Base-by-base conservation (phyloP, 1,284 basidiomycete genomes). In the Ceratobasidium sp. region DNA sequence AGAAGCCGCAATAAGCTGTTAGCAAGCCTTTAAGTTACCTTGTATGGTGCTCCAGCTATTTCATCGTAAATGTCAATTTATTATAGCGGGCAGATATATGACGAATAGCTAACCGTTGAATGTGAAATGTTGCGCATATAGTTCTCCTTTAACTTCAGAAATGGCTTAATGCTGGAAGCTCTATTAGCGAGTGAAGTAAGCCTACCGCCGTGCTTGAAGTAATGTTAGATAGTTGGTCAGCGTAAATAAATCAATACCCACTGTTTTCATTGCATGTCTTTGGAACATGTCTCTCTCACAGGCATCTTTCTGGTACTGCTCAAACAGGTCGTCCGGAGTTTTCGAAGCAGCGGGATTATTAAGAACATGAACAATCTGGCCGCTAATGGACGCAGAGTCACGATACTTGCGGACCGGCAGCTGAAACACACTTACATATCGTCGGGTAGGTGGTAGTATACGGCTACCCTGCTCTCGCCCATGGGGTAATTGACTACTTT, bases 111-210 rank as follows among this genome's bases (percentile, higher is more conserved):
- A 42, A 67, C 73, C 73, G 33, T 76, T 76, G 42, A 66, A 64
- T 38, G 73, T 44, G n/a, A 66, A 76, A 59, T 76, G 73, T 46
- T 76, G 73, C 38, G 73, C 73, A 59, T 76, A 76, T 57, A 76
- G 62, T n/a, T 76, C 73, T 62, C 73, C 73, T 38, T 76, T 76
- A 17, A 76, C 73, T 76, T 38, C 3, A 17, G 3, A 3, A 42
- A 20, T 40, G n/a, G 6, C 6, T 28, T 57, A 54, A 26, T 17
- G 15, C 20, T 33, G 20, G n/a, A 6, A 38, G 17, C 17, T 56
- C 26, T 13, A 17, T 13, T 23, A 48, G 23, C 15, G 3, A 70
- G 23, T n/a, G 28, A 15, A 42, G 15, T 26, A 2, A 2, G 40
- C 62, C 13, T 23, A 76, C 73, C 73, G 33, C 73, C 73, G 26